Conservation (phyloP, 129 eudicot species). For the Pittosporum tobira region DNA sequence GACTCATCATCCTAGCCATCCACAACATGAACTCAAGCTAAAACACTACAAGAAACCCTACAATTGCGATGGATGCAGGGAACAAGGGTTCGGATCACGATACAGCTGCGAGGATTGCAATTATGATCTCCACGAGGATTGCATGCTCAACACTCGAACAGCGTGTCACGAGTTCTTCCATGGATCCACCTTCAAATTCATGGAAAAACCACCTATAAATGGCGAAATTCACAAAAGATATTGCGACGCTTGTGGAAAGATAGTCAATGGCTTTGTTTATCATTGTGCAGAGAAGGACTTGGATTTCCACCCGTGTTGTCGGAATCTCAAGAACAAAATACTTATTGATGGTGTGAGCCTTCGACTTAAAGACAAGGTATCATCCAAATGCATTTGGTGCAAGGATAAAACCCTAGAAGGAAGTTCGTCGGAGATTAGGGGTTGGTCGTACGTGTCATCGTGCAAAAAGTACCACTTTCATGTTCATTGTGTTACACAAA, state of each 20-base stretch:
- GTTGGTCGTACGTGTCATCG: conserved; percentile 4
- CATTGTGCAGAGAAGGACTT: not conserved
- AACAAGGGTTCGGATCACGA: conserved; percentile 4
- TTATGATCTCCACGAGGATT: conserved; percentile 4
- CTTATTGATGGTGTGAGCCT: not conserved
- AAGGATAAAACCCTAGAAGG: not conserved
- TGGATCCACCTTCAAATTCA: conserved; percentile 1
- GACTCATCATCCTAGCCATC: no score
- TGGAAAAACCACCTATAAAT: not conserved
- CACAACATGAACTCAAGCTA: no score
- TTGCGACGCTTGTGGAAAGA: conserved; percentile 9
- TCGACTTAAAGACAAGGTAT: not conserved
- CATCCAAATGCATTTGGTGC: conserved; percentile 10
- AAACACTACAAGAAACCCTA: no score
- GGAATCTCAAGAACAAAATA: no score
- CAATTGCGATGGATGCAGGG: no score
- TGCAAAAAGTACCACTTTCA: not conserved
- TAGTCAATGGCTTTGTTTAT: not conserved
- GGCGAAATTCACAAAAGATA: no score
- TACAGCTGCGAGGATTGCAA: conserved; percentile 9
- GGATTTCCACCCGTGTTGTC: no score
- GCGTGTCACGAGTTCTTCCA: no score
- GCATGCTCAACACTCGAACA: not conserved
- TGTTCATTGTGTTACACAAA: conserved; percentile 6
- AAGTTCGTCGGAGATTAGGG: not conserved